phyloP scores from a whole-genome alignment of 495 filamentous ascomycete genomes.

The Aspergillus nidulans region DNA sequence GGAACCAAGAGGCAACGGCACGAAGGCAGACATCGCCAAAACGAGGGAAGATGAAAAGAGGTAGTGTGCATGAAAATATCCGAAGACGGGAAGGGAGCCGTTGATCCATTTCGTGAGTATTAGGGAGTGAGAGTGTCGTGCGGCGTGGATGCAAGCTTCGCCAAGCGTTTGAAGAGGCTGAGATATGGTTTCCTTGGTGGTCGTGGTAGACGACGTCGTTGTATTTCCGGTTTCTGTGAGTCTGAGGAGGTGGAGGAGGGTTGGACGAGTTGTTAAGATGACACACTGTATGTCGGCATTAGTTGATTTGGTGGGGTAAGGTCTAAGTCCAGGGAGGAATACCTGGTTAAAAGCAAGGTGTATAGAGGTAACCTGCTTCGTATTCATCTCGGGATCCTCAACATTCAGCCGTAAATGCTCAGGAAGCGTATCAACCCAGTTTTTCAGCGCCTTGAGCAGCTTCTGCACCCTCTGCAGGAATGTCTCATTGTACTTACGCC shows the following conservation, averaged over 20 bases:
- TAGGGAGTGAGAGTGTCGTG: slow-evolving; percentile 39
- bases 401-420: slow-evolving; percentile 37
- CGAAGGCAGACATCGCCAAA: slow-evolving; percentile 41
- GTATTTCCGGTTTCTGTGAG: slow-evolving; percentile 24
- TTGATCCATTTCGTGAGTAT: slow-evolving; percentile 43
- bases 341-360: slow-evolving; percentile 41
- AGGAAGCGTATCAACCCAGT: slow-evolving; percentile 43
- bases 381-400: slow-evolving; percentile 35
- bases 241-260: slow-evolving; percentile 38
- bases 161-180: slow-evolving; percentile 39
- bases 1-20: slow-evolving; percentile 37
- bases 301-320: not conserved
- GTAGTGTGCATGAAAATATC: slow-evolving; percentile 45
- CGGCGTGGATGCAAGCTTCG: slow-evolving; percentile 44
- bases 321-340: not conserved
- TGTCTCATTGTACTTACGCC: slow-evolving; percentile 40
- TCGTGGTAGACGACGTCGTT: not conserved
- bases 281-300: slow-evolving; percentile 18
- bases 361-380: slow-evolving; percentile 35
- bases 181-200: not conserved
- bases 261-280: slow-evolving; percentile 40
- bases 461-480: slow-evolving; percentile 43
- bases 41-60: slow-evolving; percentile 41
- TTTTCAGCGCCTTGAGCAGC: slow-evolving; percentile 40
- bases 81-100: slow-evolving; percentile 41